Percentiles rank a stretch among this genome's conserved stretches.
Conservation (phyloP, 805 yeast species). For the Pichia rugopelliculosa region DNA sequence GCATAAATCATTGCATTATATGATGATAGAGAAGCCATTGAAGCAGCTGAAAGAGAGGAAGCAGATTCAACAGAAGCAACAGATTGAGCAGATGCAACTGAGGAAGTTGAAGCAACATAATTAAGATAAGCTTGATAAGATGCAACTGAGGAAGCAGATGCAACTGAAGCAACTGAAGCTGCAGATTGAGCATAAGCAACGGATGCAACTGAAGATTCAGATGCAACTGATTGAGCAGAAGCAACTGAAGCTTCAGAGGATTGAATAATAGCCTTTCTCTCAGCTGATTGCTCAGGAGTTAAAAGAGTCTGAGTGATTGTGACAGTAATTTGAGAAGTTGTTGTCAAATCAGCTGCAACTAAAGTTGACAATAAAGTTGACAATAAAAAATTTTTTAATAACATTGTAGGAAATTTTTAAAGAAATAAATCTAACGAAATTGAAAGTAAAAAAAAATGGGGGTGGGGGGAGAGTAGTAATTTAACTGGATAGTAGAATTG, state of each 20-base stretch:
- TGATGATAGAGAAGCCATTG: constrained; percentile 13
- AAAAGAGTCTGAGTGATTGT: constrained; percentile 40
- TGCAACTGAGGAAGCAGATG: constrained; percentile 22
- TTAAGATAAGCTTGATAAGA: constrained; percentile 21
- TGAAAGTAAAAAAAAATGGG: not conserved
- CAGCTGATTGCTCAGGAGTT: constrained; percentile 38
- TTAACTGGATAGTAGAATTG: not conserved
- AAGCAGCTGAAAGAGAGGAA: constrained; percentile 11
- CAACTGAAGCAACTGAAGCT: constrained; percentile 21
- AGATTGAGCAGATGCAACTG: constrained; percentile 20
- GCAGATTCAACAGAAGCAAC: constrained; percentile 15
- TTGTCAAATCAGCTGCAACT: constrained; percentile 29
- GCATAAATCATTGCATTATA: no score
- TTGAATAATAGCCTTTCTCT: constrained; percentile 17
- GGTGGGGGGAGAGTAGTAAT: not conserved
- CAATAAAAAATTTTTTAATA: constrained; percentile 22
- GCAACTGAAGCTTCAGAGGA: constrained; percentile 22
- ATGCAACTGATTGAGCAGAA: constrained; percentile 29
- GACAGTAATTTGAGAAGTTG: constrained; percentile 37
- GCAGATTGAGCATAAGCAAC: constrained; percentile 12
- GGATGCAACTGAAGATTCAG: constrained; percentile 33
- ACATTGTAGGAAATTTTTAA: constrained; percentile 17
- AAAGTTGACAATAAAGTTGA: constrained; percentile 19
- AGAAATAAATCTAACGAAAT: not conserved
- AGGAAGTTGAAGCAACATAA: constrained; percentile 14